Percentiles rank a stretch among this genome's conserved stretches.
Conservation (phyloP, 345 rosid species). For the Adansonia digitata region DNA sequence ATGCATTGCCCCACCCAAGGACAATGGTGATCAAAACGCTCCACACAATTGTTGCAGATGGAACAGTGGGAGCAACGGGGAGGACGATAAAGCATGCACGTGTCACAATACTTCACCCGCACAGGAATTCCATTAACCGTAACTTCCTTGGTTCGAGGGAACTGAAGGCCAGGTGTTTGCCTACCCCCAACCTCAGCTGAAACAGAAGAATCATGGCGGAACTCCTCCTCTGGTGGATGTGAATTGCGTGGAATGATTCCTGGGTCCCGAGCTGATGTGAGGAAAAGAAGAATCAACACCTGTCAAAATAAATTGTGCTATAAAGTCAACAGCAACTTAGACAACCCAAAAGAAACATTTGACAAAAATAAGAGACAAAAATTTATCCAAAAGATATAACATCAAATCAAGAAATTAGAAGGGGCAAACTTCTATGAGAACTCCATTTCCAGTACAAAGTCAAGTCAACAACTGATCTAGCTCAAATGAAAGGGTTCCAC, state of each 20-base stretch:
- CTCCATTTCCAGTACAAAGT: background rate
- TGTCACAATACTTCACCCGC: conserved; percentile 88
- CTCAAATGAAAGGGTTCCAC: background rate
- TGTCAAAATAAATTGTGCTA: conserved; percentile 36
- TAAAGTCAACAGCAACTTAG: conserved; percentile 13
- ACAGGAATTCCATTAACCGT: conserved; percentile 73
- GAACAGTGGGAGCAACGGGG: conserved; percentile 98
- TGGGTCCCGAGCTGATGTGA: conserved; percentile 91
- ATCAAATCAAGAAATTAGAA: background rate
- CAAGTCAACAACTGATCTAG: background rate
- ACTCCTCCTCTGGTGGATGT: conserved; percentile 95
- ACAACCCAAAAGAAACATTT: background rate
- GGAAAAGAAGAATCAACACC: conserved; percentile 79
- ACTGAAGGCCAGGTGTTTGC: conserved; percentile 82
- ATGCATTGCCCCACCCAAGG: conserved; percentile 99
- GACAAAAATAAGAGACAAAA: background rate
- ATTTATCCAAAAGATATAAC: background rate
- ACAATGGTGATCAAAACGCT: conserved; percentile 98
- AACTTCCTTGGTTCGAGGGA: conserved; percentile 88
- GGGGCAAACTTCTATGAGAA: background rate
- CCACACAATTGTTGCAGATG: conserved; percentile 87
- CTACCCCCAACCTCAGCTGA: conserved; percentile 65
- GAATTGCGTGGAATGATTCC: conserved; percentile 85
- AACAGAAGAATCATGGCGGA: conserved; percentile 54
- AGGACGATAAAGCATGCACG: conserved; percentile 98